A percentile compares a stretch with the other conserved stretches of the same genome.
Evolutionary conservation across 768 basidiomycete species (phyloP).

Genomic region (Auricularia heimuer): DNA sequence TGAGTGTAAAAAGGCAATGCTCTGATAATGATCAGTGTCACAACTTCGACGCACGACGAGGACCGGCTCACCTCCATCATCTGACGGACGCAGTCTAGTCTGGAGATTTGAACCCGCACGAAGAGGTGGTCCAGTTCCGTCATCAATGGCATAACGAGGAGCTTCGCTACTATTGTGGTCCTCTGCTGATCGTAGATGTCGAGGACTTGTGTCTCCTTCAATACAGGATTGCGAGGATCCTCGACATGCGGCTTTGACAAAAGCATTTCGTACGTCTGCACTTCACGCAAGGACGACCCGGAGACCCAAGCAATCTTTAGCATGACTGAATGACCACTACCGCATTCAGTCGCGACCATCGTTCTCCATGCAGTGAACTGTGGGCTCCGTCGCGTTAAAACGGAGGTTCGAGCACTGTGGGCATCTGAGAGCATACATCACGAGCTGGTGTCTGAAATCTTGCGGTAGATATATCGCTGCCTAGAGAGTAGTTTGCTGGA

Average conservation of each 20-base stretch:
- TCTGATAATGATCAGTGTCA: background rate
- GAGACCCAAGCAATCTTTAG: too few species aligned
- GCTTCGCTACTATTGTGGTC: background rate
- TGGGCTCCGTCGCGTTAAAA: too few species aligned
- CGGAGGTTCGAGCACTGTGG: too few species aligned
- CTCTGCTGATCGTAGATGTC: background rate
- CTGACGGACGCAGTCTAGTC: background rate
- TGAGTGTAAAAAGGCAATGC: background rate
- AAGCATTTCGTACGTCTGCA: too few species aligned
- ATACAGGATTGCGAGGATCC: background rate
- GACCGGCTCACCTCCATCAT: background rate
- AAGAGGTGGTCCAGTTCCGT: background rate
- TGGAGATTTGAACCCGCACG: background rate
- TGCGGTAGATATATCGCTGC: too few species aligned
- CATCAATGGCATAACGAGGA: background rate
- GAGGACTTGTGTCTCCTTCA: background rate
- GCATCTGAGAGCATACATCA: too few species aligned
- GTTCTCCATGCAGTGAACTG: too few species aligned
- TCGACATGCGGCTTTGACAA: background rate
- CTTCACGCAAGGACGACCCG: too few species aligned
- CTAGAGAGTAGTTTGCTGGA: too few species aligned
- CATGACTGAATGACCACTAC: too few species aligned
- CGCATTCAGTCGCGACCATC: too few species aligned
- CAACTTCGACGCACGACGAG: background rate
- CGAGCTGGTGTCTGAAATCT: too few species aligned